phyloP scores from a whole-genome alignment of 192 early-diverging fungal genomes.

The Coemansia sp. region DNA sequence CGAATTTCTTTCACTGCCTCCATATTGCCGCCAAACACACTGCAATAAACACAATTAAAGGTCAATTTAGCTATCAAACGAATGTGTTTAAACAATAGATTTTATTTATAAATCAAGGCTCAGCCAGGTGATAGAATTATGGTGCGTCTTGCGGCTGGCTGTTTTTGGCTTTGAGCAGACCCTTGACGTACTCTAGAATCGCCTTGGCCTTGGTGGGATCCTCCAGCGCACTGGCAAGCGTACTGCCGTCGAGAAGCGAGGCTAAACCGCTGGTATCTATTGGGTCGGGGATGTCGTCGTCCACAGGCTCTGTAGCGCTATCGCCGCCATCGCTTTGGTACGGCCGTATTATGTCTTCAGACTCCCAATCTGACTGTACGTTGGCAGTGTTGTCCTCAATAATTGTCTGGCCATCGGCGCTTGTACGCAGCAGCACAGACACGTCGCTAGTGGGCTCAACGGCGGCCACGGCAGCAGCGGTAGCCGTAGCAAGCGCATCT shows the following conservation, averaged over 20 bases:
- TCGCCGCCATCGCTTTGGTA: background rate
- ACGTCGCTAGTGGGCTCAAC: background rate
- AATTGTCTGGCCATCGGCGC: background rate
- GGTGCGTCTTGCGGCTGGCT: conserved; percentile 6
- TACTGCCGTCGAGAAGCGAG: conserved; percentile 38
- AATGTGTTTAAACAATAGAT: background rate
- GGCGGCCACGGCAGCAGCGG: background rate
- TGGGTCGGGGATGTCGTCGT: conserved; percentile 34
- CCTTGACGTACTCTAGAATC: conserved; percentile 52
- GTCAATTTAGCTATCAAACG: too few relatives aligned
- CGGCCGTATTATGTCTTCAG: conserved; percentile 2
- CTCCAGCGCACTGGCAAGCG: conserved; percentile 49
- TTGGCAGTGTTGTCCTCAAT: background rate
- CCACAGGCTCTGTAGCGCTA: background rate
- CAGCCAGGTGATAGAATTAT: conserved; percentile 7
- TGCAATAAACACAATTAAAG: too few relatives aligned
- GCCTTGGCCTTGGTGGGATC: conserved; percentile 44
- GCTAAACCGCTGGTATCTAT: conserved; percentile 51
- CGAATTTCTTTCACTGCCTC: background rate
- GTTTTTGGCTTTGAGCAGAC: conserved; percentile 37
- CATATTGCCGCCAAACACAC: too few relatives aligned
- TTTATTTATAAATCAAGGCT: background rate
- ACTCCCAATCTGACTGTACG: conserved; percentile 10
- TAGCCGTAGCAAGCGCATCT: too few relatives aligned
- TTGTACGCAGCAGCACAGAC: conserved; percentile 15